Evolutionary conservation across 208 protist species (phyloP), one percentile per base, ranked within the genome.

Genomic region (Borovskyia barvae): DNA sequence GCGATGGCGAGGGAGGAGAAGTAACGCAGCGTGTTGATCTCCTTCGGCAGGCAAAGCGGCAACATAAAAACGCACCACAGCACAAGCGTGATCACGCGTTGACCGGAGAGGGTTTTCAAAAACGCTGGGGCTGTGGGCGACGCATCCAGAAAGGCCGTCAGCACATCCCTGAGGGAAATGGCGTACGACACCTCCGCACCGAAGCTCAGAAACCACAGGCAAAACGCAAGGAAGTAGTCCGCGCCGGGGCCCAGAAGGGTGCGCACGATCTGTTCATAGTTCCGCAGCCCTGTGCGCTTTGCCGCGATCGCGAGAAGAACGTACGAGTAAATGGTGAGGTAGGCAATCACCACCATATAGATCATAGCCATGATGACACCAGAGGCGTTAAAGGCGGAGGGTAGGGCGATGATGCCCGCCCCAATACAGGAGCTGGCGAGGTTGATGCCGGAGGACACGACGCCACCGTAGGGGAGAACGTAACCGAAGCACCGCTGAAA

Each of bases 11-110:
- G n/a, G 14, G 60, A 55, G 19, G 79, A 85, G 33, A 77, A 36
- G 52, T 85, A 82, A 14, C 85, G 78, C n/a, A 92, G 67, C 1
- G 75, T 70, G 67, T 92, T 76, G 45, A 92, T 78, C 25, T 74
- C 50, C 64, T 77, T 73, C 11, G 75, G 79, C 26, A 87, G 56
- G n/a, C 70, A 73, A 29, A 87, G 37, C 14, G 85, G 85, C 14
- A 89, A 66, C 66, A 92, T 86, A 32, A 79, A 61, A 22, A 64
- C 45, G 3, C 81, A 28, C 79, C 74, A 89, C 17, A 89, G 26
- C 20, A 80, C n/a, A 14, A 53, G 37, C 11, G 67, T 72, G 17
- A 89, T 20, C 5, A 89, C 63, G 25, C 67, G 77, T 25, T 67
- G 46, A 4, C 73, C 76, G n/a, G 54, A 32, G 15, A 36, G 43